Percentiles rank a stretch among this genome's conserved stretches.
phyloP scores from a whole-genome alignment of 345 rosid species.

The Populus davidiana region DNA sequence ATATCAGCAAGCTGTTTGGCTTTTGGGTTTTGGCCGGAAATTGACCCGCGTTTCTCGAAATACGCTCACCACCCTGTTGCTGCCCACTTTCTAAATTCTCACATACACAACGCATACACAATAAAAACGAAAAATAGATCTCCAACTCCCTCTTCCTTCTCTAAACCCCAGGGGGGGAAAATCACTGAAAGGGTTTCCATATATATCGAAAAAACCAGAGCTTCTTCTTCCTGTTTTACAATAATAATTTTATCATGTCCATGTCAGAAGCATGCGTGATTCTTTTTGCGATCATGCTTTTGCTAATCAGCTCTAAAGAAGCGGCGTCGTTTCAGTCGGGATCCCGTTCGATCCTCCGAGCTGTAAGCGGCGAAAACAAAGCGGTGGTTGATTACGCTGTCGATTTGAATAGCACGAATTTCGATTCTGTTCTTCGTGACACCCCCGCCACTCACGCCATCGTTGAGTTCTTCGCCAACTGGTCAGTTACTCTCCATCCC shows the following conservation, averaged over 20 bases:
- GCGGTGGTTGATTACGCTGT: conserved; percentile 52
- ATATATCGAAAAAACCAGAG: not conserved
- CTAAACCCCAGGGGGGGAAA: not conserved
- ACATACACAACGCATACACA: not conserved
- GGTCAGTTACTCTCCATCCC: conserved; percentile 43
- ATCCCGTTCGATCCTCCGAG: conserved; percentile 69
- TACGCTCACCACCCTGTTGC: not conserved
- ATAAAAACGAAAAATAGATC: not conserved
- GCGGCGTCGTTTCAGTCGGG: conserved; percentile 40
- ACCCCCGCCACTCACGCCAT: conserved; percentile 74
- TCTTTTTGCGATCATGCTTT: conserved; percentile 33
- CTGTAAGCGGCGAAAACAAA: conserved; percentile 22
- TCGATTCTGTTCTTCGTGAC: conserved; percentile 57
- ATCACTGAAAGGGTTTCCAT: not conserved
- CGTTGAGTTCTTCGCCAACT: conserved; percentile 88
- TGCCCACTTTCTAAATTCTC: not conserved
- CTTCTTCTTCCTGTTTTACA: not conserved
- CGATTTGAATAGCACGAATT: conserved; percentile 64
- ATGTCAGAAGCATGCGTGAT: conserved; percentile 50
- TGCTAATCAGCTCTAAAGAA: conserved; percentile 20
- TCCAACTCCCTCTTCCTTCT: not conserved
- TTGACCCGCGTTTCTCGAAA: not conserved
- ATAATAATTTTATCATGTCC: not conserved
- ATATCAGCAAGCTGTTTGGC: not conserved
- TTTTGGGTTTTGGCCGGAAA: not conserved